Conservation (phyloP, 768 basidiomycete species). For the Boletus tylopilopsis region DNA sequence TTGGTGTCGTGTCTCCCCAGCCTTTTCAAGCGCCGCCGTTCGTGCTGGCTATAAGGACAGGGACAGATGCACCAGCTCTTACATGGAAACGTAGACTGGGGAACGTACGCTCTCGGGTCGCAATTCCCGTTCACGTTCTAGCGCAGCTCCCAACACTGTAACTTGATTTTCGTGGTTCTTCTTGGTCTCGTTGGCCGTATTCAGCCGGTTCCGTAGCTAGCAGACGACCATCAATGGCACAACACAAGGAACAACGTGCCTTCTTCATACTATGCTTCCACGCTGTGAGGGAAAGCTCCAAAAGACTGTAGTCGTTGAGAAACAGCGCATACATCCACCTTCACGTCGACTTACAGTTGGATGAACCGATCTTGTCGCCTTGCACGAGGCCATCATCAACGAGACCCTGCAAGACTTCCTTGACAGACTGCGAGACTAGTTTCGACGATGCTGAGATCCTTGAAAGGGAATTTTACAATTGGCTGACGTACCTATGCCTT, state of each 20-base stretch:
- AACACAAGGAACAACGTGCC: not conserved
- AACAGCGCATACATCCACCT: conserved; percentile 22
- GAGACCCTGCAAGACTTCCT: conserved; percentile 85
- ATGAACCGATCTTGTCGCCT: conserved; percentile 90
- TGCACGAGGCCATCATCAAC: conserved; percentile 86
- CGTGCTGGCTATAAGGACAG: conserved; percentile 50
- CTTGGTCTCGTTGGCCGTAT: conserved; percentile 45
- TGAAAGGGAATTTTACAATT: not conserved
- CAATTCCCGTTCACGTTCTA: conserved; percentile 49
- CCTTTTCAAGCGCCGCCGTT: conserved; percentile 45
- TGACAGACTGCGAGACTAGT: conserved; percentile 84
- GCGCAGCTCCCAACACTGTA: conserved; percentile 42
- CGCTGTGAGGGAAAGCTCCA: conserved; percentile 94
- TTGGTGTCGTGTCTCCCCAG: conserved; percentile 47
- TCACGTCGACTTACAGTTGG: conserved; percentile 65
- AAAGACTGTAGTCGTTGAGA: conserved; percentile 55
- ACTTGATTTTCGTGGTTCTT: conserved; percentile 43
- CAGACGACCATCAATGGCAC: not conserved
- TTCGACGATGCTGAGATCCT: not conserved
- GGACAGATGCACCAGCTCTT: not conserved
- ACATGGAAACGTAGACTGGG: not conserved
- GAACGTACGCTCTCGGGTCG: conserved; percentile 55
- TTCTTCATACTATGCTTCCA: conserved; percentile 59
- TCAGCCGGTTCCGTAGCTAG: conserved; percentile 58
- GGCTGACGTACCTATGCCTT: conserved; percentile 70